Evolutionary conservation across 768 basidiomycete genomes (phyloP).

Genomic region (Xerocomellus chrysenteron): DNA sequence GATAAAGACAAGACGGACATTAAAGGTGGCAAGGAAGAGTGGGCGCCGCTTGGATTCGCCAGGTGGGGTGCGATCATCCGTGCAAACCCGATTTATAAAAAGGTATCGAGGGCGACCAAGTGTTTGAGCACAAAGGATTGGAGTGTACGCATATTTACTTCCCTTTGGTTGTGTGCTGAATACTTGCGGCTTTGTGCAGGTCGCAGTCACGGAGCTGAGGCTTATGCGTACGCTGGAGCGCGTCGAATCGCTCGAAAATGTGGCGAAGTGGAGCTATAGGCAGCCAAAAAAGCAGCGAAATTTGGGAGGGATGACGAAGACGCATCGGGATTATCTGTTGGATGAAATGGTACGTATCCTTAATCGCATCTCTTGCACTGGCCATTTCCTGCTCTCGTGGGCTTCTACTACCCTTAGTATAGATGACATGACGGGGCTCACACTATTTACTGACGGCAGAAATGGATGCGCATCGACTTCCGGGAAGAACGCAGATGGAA

Average conservation of each 20-base stretch:
- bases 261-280: conserved; percentile 84
- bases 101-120: conserved; percentile 68
- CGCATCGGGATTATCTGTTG: conserved; percentile 93
- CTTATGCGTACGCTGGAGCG: conserved; percentile 79
- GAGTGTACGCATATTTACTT: conserved; percentile 54
- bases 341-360: conserved; percentile 83
- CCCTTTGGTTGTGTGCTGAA: background rate
- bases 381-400: background rate
- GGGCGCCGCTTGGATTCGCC: conserved; percentile 60
- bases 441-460: conserved; percentile 45
- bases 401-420: background rate
- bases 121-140: conserved; percentile 80
- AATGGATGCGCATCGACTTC: conserved; percentile 97
- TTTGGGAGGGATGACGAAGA: conserved; percentile 70
- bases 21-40: conserved; percentile 60
- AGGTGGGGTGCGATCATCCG: conserved; percentile 74
- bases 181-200: conserved; percentile 38
- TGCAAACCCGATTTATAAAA: conserved; percentile 75
- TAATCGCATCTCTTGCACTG: background rate
- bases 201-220: conserved; percentile 77
- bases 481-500: conserved; percentile 96
- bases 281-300: conserved; percentile 94
- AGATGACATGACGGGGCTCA: conserved; percentile 7
- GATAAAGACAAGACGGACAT: conserved; percentile 50
- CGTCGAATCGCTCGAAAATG: conserved; percentile 79